Conservation (phyloP, 306 rosid species). For the Fragaria nilgerrensis region DNA sequence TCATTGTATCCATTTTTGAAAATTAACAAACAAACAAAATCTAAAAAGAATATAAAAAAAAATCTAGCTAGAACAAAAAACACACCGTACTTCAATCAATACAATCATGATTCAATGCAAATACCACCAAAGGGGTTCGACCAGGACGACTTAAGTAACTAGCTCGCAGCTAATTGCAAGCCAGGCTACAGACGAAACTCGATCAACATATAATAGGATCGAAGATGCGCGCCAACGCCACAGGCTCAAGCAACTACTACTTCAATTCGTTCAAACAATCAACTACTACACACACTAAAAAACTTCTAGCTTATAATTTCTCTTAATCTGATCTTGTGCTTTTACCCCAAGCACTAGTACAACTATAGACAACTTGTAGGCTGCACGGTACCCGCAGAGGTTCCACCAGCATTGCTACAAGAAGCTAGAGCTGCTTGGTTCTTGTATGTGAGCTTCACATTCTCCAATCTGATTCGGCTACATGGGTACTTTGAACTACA, state of each 20-base stretch:
- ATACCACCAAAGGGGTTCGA: background rate
- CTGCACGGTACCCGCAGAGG: constrained; percentile 26
- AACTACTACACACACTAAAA: background rate
- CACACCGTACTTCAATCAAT: too few relatives aligned
- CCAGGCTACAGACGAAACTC: background rate
- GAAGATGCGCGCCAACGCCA: constrained; percentile 1
- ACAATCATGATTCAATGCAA: background rate
- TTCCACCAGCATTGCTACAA: constrained; percentile 29
- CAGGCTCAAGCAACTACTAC: background rate
- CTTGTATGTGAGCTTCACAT: constrained; percentile 29
- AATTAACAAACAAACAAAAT: too few relatives aligned
- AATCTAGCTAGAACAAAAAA: too few relatives aligned
- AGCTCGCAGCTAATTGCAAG: background rate
- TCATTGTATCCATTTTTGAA: background rate
- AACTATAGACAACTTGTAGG: constrained; percentile 29
- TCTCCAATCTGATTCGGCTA: constrained; percentile 17
- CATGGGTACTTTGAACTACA: constrained; percentile 35
- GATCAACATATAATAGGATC: background rate
- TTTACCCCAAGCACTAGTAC: background rate
- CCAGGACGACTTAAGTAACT: background rate
- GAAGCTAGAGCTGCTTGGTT: constrained; percentile 23
- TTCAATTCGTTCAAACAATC: background rate
- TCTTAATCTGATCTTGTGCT: background rate
- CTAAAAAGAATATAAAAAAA: too few relatives aligned
- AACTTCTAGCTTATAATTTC: background rate